A percentile compares a stretch with the other conserved stretches of the same genome.
Conservation (phyloP, 2,329 filamentous ascomycete species). For the Onygenales sp. region DNA sequence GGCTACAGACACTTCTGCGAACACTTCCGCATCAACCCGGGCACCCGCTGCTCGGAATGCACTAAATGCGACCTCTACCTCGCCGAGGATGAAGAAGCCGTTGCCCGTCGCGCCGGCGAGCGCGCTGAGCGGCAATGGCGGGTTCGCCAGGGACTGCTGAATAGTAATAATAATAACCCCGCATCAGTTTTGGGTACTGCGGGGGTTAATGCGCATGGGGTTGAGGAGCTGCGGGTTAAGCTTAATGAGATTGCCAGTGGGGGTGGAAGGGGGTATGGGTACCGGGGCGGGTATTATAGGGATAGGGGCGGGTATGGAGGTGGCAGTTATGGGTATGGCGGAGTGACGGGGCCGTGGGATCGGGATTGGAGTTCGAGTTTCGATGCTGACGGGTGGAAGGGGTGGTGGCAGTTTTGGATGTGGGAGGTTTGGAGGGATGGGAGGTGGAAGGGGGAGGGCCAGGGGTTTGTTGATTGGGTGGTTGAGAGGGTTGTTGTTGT, state of each 20-base stretch:
- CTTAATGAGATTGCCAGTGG: constrained; percentile 16
- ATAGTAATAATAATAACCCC: constrained; percentile 1
- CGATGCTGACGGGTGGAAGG: constrained; percentile 11
- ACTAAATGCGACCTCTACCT: constrained; percentile 64
- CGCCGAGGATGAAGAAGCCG: constrained; percentile 63
- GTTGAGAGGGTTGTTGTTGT: constrained; percentile 30
- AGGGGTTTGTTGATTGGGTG: constrained; percentile 30
- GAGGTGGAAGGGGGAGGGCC: constrained; percentile 33
- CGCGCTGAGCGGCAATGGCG: constrained; percentile 65
- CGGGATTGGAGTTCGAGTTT: constrained; percentile 18
- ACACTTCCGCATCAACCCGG: constrained; percentile 78
- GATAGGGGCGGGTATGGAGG: neutral
- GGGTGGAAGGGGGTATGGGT: constrained; percentile 9
- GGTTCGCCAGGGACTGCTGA: constrained; percentile 46
- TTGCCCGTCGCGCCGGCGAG: constrained; percentile 58
- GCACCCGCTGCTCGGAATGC: constrained; percentile 67
- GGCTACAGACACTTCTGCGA: constrained; percentile 94
- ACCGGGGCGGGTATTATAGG: constrained; percentile 6
- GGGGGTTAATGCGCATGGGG: constrained; percentile 11
- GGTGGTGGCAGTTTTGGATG: constrained; percentile 25
- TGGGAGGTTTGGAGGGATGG: constrained; percentile 29
- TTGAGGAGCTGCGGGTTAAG: neutral
- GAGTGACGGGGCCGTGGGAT: constrained; percentile 15
- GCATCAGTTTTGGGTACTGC: neutral
- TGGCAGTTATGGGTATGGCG: constrained; percentile 10